A percentile compares a stretch with the other conserved stretches of the same genome.
Evolutionary conservation across 306 rosid species (phyloP).

Genomic region (Vigna hirtella): DNA sequence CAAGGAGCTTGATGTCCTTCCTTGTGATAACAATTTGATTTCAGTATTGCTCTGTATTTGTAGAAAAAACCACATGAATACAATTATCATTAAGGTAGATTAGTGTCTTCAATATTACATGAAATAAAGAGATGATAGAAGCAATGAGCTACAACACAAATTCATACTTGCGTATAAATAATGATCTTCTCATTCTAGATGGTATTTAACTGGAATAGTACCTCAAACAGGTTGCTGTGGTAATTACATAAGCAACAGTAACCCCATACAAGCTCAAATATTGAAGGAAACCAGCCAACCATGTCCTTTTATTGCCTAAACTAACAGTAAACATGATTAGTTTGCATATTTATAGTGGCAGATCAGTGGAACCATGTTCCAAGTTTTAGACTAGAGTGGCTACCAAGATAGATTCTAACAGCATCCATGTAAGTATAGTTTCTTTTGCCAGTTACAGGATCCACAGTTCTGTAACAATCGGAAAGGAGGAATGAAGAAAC

Average conservation of each 20-base stretch:
- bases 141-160: not conserved
- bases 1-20: slow-evolving; percentile 83
- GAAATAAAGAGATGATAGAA: not conserved
- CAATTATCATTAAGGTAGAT: not conserved
- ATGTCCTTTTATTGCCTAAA: slow-evolving; percentile 55
- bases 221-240: slow-evolving; percentile 66
- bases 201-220: slow-evolving; percentile 43
- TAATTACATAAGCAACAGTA: slow-evolving; percentile 58
- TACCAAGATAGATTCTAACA: slow-evolving; percentile 64
- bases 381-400: slow-evolving; percentile 27
- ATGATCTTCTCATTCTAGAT: not conserved
- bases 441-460: slow-evolving; percentile 61
- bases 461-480: slow-evolving; percentile 69
- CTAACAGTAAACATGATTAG: slow-evolving; percentile 44
- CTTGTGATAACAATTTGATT: slow-evolving; percentile 77
- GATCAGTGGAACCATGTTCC: slow-evolving; percentile 35
- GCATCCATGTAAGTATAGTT: slow-evolving; percentile 65
- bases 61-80: slow-evolving; percentile 13
- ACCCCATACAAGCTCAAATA: slow-evolving; percentile 67
- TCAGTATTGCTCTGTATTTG: slow-evolving; percentile 72
- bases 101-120: not conserved
- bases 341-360: not conserved
- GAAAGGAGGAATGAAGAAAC: slow-evolving; percentile 56
- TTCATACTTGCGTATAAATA: not conserved
- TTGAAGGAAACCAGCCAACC: slow-evolving; percentile 58